A percentile compares a stretch with the other conserved stretches of the same genome.
Conservation (phyloP, 129 eudicot species). For the Tagetes patula region DNA sequence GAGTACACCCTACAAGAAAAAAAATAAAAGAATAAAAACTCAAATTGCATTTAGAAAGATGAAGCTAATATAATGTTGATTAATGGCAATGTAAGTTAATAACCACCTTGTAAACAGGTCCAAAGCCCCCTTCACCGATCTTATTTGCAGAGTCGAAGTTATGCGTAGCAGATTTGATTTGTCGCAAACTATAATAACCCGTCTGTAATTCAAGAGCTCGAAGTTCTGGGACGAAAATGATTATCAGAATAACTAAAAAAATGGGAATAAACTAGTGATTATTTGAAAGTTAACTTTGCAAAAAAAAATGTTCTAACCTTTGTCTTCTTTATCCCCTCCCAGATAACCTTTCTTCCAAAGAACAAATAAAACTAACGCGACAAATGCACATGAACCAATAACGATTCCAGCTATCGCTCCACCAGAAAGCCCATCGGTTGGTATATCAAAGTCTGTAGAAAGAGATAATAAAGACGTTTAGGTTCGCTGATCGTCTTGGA, state of each 20-base stretch:
- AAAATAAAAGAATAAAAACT: neutral
- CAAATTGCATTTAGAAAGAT: neutral
- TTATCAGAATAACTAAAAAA: neutral
- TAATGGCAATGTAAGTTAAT: neutral
- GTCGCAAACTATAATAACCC: conserved; percentile 68
- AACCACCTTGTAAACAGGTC: conserved; percentile 82
- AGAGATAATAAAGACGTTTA: conserved; percentile 18
- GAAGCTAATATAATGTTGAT: conserved; percentile 3
- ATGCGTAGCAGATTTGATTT: conserved; percentile 75
- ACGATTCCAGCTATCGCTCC: conserved; percentile 71
- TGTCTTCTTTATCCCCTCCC: conserved; percentile 51
- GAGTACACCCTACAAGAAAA: conserved; percentile 34
- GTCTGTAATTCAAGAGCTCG: conserved; percentile 67
- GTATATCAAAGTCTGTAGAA: conserved; percentile 49
- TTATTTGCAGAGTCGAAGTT: conserved; percentile 72
- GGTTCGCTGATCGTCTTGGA: neutral
- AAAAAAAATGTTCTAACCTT: conserved; percentile 37
- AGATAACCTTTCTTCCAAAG: conserved; percentile 58
- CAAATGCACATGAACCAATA: conserved; percentile 46
- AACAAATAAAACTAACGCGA: conserved; percentile 38
- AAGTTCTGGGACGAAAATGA: conserved; percentile 52
- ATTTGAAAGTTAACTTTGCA: neutral
- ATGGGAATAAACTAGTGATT: neutral
- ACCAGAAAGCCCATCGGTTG: conserved; percentile 54
- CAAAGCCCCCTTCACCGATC: conserved; percentile 96